Base-by-base conservation (phyloP, 345 rosid genomes). In the Salix suchowensis region DNA sequence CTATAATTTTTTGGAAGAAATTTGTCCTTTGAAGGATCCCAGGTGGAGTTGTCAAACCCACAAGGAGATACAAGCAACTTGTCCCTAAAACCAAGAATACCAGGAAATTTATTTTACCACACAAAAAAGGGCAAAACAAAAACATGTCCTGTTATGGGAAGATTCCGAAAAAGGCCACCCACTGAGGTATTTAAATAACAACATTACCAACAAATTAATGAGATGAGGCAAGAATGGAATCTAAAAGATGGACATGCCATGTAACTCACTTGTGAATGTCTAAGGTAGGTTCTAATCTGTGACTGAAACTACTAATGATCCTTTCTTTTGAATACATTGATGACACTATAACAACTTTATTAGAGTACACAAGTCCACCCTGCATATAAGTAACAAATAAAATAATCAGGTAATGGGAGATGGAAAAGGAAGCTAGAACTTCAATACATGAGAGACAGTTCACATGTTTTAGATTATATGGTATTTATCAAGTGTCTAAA, bases 341-440 rank as follows among this genome's bases (percentile, higher is more conserved):
- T 50, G 92, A 77, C 84, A 93, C 70, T 34, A 88, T 77, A 64
- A 88, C 73, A 77, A 91, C 94, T 84, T 88, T 89, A 83, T 91
- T 93, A 0, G 96, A 89, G 88, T 89, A 91, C 76, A 93, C 90
- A 65, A 93, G 36, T 68, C 94, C 96, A 76, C 97, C 97, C 97
- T 93, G 90, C 71, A 82, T 76, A 77, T 71, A 71, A 36, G 24
- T 26, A 74, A 71, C 70, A 54, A 66, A 32, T 52, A 37, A 18
- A 73, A 55, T 68, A 30, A 18, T 77, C 39, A 82, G 23, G 32
- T 24, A 32, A 42, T 55, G 50, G 69, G 48, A 50, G 24, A 58
- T 2, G 55, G 19, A 54, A 36, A 74, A 72, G 61, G 28, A 24
- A 71, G 66, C 24, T 18, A 34, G 46, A 52, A 39, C 6, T 76